These are phyloP conservation scores for Saksenaea vasiformis DNA, from an alignment of 371 early-diverging fungal species.

Conservation along the genomic window DNA sequence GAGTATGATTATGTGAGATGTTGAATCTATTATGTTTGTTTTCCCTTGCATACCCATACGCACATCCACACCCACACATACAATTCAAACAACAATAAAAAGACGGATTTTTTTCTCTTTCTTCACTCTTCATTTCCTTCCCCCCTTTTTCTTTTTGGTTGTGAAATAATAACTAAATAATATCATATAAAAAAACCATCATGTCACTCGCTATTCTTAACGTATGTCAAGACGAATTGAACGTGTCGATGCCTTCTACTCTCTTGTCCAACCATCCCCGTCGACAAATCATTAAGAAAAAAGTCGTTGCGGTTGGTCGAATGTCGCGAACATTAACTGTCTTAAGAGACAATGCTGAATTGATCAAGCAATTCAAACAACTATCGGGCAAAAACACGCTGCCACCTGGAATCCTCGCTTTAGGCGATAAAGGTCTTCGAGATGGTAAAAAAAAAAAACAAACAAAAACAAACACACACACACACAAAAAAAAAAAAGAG, in stretches of 20 bases:
- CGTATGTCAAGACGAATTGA: conserved; percentile 21
- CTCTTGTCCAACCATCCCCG: conserved; percentile 22
- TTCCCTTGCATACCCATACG: not conserved
- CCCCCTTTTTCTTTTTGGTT: not conserved
- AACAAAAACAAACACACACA: too few relatives aligned
- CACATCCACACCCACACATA: not conserved
- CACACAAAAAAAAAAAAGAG: too few relatives aligned
- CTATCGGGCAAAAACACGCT: conserved; percentile 30
- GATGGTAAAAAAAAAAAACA: conserved; percentile 21
- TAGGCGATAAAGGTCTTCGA: conserved; percentile 38
- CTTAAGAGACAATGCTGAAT: conserved; percentile 34
- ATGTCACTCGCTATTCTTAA: conserved; percentile 32
- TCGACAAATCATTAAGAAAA: conserved; percentile 41
- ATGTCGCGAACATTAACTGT: conserved; percentile 38
- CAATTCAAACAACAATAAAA: not conserved
- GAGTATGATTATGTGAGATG: not conserved
- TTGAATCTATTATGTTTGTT: not conserved
- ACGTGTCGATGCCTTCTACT: conserved; percentile 4
- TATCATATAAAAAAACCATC: not conserved
- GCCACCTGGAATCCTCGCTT: conserved; percentile 33
- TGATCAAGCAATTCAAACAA: conserved; percentile 39
- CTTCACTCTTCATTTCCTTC: not conserved
- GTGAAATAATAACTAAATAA: not conserved
- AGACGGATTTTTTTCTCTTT: not conserved
- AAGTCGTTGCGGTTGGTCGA: conserved; percentile 45